phyloP scores from a whole-genome alignment of 2,329 filamentous ascomycete genomes.

The Lithohypha guttulata region DNA sequence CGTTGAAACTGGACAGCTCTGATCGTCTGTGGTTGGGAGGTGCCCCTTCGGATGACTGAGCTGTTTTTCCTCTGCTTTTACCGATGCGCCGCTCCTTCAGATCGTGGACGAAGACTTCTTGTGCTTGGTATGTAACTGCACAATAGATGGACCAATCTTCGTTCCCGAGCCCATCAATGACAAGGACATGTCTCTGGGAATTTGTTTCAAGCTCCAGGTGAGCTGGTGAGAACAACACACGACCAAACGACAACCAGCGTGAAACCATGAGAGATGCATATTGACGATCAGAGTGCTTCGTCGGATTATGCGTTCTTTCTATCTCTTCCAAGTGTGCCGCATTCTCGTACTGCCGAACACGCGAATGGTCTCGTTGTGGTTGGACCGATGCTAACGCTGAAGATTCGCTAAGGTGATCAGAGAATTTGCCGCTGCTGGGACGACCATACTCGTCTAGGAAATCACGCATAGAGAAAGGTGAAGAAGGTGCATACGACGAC shows the following conservation, averaged over 20 bases:
- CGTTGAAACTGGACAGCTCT: slow-evolving; percentile 31
- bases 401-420: slow-evolving; percentile 18
- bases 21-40: slow-evolving; percentile 20
- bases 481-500: slow-evolving; percentile 39
- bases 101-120: slow-evolving; percentile 34
- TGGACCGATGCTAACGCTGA: slow-evolving; percentile 18
- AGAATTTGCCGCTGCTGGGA: slow-evolving; percentile 20
- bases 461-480: slow-evolving; percentile 44
- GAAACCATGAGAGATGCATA: slow-evolving; percentile 42
- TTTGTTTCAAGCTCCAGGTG: slow-evolving; percentile 34
- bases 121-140: slow-evolving; percentile 35
- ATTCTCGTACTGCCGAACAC: slow-evolving; percentile 22
- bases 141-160: slow-evolving; percentile 44
- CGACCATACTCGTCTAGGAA: slow-evolving; percentile 42
- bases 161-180: slow-evolving; percentile 41
- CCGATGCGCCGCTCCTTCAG: slow-evolving; percentile 25
- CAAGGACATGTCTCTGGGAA: slow-evolving; percentile 35
- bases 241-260: slow-evolving; percentile 40
- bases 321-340: slow-evolving; percentile 28
- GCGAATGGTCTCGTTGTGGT: slow-evolving; percentile 20
- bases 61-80: slow-evolving; percentile 28
- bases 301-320: slow-evolving; percentile 32
- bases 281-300: slow-evolving; percentile 36
- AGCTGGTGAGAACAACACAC: slow-evolving; percentile 40
- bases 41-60: slow-evolving; percentile 25